Base-by-base conservation (phyloP, 2,329 filamentous ascomycete species). In the Hymenoscyphus linearis region DNA sequence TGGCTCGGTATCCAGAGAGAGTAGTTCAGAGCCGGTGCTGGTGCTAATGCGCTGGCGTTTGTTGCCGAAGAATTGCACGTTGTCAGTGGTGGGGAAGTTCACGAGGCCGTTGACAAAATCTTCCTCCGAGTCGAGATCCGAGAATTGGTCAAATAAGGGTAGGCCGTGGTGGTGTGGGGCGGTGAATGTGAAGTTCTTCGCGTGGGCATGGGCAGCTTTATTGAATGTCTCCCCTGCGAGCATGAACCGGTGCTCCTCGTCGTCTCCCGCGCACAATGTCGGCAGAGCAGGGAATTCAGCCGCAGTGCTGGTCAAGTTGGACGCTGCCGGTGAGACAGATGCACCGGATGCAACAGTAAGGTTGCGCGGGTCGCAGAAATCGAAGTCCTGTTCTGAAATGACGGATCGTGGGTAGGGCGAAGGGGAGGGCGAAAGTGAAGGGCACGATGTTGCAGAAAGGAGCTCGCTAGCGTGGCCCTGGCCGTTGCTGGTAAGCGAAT, bases 301-400 rank as follows among this genome's bases (percentile, higher is more conserved):
- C 7, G 80, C 76, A 57, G 72, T 64, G 55, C 66, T 66, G 9
- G 77, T 80, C 44, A 80, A 74, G 69, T 79, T 60, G 52, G 65
- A 61, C 50, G 57, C 66, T 57, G 69, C 67, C 55, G 57, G 60
- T 60, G 81, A 64, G 79, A 69, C 67, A 53, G 55, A 61, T 61
- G 81, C 64, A 79, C 75, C 59, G 80, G 76, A 71, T 79, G 74
- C 77, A 47, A 96, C 90, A 22, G 90, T 96, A 66, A 97, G 79
- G 73, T 96, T 91, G 72, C 93, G 87, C 36, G 93, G 93, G 73
- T 97, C 93, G 76, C 93, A 96, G 75, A 95, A 96, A 76, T 91
- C 88, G 68, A 91, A 82, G 74, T 91, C 88, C 64, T 72, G 70
- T 71, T 91, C 88, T 1, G 86, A 85, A 53, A 82, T 78, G 73